Evolutionary conservation across 495 filamentous ascomycete genomes (phyloP).

Genomic region (Tuber melanosporum): DNA sequence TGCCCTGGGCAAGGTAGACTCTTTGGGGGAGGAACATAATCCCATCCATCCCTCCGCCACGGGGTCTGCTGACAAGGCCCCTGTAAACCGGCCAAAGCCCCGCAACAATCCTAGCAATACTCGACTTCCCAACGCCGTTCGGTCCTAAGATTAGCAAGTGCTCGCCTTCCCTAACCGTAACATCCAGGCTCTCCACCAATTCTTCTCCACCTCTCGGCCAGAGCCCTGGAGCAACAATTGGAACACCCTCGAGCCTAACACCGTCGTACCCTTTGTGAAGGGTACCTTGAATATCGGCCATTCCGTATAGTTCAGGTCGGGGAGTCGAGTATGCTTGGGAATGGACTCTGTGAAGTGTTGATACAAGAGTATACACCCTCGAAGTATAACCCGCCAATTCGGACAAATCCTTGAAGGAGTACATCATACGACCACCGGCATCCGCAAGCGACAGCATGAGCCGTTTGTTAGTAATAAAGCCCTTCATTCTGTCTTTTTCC

Average conservation of each 20-base stretch:
- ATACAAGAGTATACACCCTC: constrained; percentile 89
- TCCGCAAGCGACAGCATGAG: constrained; percentile 97
- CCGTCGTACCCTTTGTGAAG: constrained; percentile 91
- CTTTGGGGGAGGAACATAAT: constrained; percentile 98
- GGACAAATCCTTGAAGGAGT: constrained; percentile 95
- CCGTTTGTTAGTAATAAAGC: constrained; percentile 99
- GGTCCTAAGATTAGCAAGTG: constrained; percentile 91
- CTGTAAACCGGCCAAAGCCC: constrained; percentile 96
- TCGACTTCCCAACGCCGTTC: constrained; percentile 90
- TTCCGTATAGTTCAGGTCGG: constrained; percentile 73
- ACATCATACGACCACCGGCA: constrained; percentile 97
- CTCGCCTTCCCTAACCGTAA: constrained; percentile 81
- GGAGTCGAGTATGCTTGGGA: constrained; percentile 73
- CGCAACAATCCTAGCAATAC: constrained; percentile 80
- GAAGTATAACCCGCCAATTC: constrained; percentile 94
- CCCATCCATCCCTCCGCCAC: constrained; percentile 71
- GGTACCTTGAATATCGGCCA: constrained; percentile 86
- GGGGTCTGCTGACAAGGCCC: constrained; percentile 78
- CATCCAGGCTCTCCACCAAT: constrained; percentile 76
- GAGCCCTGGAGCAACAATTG: constrained; percentile 77
- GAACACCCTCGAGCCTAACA: constrained; percentile 86
- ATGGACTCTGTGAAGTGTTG: constrained; percentile 87
- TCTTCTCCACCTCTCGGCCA: constrained; percentile 84
- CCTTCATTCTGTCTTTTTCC: constrained; percentile 83
- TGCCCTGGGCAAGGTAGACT: constrained; percentile 90